Percentiles rank a stretch among this genome's conserved stretches.
phyloP scores from a whole-genome alignment of 176 grass and related monocot genomes.

The Oryza glumipatula region DNA sequence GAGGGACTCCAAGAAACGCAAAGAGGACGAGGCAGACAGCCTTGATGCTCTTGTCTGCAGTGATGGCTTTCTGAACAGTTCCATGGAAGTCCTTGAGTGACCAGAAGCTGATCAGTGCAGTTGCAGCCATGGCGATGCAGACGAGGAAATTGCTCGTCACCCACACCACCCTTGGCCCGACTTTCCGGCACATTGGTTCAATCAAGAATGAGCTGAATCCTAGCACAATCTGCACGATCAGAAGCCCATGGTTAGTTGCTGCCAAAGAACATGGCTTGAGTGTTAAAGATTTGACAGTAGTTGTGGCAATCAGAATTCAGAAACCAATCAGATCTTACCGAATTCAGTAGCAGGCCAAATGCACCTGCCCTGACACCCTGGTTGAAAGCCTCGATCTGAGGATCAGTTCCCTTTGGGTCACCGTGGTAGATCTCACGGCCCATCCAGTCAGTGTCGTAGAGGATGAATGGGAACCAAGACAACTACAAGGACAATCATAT shows the following conservation, averaged over 20 bases:
- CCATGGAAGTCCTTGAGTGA: slow-evolving; percentile 59
- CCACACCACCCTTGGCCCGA: slow-evolving; percentile 67
- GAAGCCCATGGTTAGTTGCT: not conserved
- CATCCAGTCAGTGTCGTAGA: slow-evolving; percentile 99
- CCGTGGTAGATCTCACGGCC: slow-evolving; percentile 97
- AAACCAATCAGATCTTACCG: slow-evolving; percentile 41
- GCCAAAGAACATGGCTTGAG: not conserved
- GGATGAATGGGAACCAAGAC: slow-evolving; percentile 93
- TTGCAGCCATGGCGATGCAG: slow-evolving; percentile 66
- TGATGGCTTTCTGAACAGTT: slow-evolving; percentile 60
- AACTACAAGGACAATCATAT: slow-evolving; percentile 43
- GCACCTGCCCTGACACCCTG: slow-evolving; percentile 75
- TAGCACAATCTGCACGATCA: slow-evolving; percentile 56
- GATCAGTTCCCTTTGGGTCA: slow-evolving; percentile 56
- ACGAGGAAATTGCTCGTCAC: slow-evolving; percentile 70
- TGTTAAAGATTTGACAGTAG: not conserved
- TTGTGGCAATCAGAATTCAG: not conserved
- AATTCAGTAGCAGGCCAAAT: slow-evolving; percentile 87
- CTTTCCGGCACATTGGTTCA: slow-evolving; percentile 72
- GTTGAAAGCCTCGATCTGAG: slow-evolving; percentile 57
- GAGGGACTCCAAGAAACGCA: slow-evolving; percentile 72
- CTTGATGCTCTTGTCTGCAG: slow-evolving; percentile 52
- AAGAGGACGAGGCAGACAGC: slow-evolving; percentile 62
- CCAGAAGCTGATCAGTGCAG: slow-evolving; percentile 73
- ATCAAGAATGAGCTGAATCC: slow-evolving; percentile 76